phyloP scores from a whole-genome alignment of 345 rosid species.

The Citrus sinensis region DVS_A1.0 CM039169.1:31137001-31137500 shows the following conservation, averaged over 20 bases:
- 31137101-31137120: constrained; percentile 94
- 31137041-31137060: constrained; percentile 95
- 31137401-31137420: constrained; percentile 92
- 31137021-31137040: constrained; percentile 86
- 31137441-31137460: neutral
- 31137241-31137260: neutral
- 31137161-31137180: neutral
- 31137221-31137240: neutral
- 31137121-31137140: constrained; percentile 97
- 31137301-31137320: neutral
- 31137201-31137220: neutral
- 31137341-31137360: constrained; percentile 4
- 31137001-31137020: constrained; percentile 65
- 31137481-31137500: neutral
- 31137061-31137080: constrained; percentile 97
- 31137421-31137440: constrained; percentile 52
- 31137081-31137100: constrained; percentile 98
- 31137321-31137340: neutral
- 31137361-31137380: constrained; percentile 80
- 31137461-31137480: neutral
- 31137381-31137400: constrained; percentile 97
- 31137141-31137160: constrained; percentile 69
- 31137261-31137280: no score
- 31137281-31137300: no score
- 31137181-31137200: neutral